phyloP scores from a whole-genome alignment of 2,329 filamentous ascomycete genomes.

The Gliomastix tumulicola region DNA sequence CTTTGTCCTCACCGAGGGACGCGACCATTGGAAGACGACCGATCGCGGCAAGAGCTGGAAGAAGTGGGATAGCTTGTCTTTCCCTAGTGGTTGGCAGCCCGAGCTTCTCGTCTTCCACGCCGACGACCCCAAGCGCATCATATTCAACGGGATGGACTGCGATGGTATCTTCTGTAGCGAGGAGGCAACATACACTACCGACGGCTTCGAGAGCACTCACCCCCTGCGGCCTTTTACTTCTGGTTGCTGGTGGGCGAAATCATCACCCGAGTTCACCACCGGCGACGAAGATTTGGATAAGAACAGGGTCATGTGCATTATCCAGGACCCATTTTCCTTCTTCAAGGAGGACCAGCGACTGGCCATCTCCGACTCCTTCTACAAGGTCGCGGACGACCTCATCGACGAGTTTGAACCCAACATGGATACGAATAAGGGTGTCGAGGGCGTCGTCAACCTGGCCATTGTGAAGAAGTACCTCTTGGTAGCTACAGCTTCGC shows the following conservation, averaged over 20 bases:
- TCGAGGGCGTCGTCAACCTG: slow-evolving; percentile 74
- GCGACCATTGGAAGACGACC: slow-evolving; percentile 73
- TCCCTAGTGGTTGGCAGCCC: slow-evolving; percentile 45
- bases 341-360: slow-evolving; percentile 70
- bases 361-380: slow-evolving; percentile 77
- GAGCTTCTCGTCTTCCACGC: slow-evolving; percentile 71
- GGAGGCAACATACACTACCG: slow-evolving; percentile 66
- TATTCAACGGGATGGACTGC: slow-evolving; percentile 74
- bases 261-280: slow-evolving; percentile 64
- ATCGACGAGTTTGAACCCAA: slow-evolving; percentile 66
- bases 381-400: slow-evolving; percentile 43
- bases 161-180: slow-evolving; percentile 56
- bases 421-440: slow-evolving; percentile 65
- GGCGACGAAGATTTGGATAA: slow-evolving; percentile 59
- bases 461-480: slow-evolving; percentile 82
- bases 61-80: slow-evolving; percentile 57
- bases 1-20: slow-evolving; percentile 65
- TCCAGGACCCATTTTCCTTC: slow-evolving; percentile 63
- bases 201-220: slow-evolving; percentile 72
- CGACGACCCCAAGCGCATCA: slow-evolving; percentile 72
- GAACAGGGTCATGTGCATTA: slow-evolving; percentile 73
- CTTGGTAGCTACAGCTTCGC: slow-evolving; percentile 73
- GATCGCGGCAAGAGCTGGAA: slow-evolving; percentile 80
- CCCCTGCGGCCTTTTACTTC: slow-evolving; percentile 60
- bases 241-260: slow-evolving; percentile 84